Percentiles rank a stretch among this genome's conserved stretches.
Evolutionary conservation across 345 rosid species (phyloP).

Genomic region (Dipteronia sinensis): DNA sequence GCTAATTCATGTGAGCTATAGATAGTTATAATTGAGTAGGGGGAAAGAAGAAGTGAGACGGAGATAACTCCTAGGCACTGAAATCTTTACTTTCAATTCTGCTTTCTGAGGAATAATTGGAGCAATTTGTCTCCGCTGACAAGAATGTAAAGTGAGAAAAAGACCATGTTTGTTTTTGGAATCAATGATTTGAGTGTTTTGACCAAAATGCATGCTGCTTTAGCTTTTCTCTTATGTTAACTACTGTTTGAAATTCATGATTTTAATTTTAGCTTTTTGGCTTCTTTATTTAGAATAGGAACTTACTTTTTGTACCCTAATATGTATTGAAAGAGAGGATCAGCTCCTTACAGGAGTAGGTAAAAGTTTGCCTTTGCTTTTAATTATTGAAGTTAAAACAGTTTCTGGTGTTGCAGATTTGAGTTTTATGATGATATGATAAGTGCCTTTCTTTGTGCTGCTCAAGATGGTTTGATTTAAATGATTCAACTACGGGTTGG

Average conservation of each 20-base stretch:
- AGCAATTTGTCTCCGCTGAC: neutral
- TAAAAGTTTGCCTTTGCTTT: neutral
- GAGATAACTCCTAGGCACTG: neutral
- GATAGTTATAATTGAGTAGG: neutral
- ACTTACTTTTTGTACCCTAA: neutral
- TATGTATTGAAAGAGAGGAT: no score
- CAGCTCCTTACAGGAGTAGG: no score
- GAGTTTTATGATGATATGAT: neutral
- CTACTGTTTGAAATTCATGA: neutral
- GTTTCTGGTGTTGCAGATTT: neutral
- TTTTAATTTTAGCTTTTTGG: neutral
- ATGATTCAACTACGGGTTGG: neutral
- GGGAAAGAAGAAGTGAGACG: neutral
- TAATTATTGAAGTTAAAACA: neutral
- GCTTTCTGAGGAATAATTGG: neutral
- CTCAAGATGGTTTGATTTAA: neutral
- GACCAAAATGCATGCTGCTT: constrained; percentile 6
- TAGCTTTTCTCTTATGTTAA: neutral
- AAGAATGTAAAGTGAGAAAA: neutral
- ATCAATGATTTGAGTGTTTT: neutral
- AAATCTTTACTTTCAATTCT: neutral
- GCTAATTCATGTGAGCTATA: neutral
- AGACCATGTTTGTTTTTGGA: neutral
- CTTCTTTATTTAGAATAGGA: neutral
- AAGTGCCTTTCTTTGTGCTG: neutral